A percentile compares a stretch with the other conserved stretches of the same genome.
Conservation (phyloP, 371 early-diverging fungal genomes). For the Syncephalis plumigaleata region DNA sequence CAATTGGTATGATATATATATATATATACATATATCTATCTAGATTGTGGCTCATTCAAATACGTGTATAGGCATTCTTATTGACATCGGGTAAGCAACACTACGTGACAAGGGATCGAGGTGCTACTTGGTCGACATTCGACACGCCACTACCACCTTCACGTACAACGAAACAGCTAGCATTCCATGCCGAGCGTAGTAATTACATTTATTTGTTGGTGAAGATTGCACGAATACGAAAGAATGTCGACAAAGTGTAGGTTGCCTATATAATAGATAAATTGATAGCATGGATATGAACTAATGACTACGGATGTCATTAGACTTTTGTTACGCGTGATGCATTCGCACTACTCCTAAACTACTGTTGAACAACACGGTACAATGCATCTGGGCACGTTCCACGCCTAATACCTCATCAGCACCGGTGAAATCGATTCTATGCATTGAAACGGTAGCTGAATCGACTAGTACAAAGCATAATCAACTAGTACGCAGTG, state of each 20-base stretch:
- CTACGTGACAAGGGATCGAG: conserved; percentile 44
- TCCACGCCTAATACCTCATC: conserved; percentile 27
- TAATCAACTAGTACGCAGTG: conserved; percentile 33
- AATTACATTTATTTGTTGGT: conserved; percentile 36
- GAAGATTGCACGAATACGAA: conserved; percentile 23
- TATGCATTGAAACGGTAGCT: conserved; percentile 44
- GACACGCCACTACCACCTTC: conserved; percentile 25
- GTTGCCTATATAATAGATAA: conserved; percentile 28
- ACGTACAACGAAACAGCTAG: conserved; percentile 17
- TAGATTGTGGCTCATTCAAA: background rate
- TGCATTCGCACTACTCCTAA: conserved; percentile 29
- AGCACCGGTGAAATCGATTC: conserved; percentile 31
- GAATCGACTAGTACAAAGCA: conserved; percentile 18
- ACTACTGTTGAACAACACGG: conserved; percentile 25
- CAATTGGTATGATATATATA: background rate
- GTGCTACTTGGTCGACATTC: conserved; percentile 43
- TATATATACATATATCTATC: background rate
- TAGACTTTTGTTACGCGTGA: conserved; percentile 49
- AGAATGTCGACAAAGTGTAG: conserved; percentile 19
- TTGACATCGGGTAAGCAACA: conserved; percentile 32
- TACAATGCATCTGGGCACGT: conserved; percentile 48
- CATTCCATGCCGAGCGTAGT: conserved; percentile 47
- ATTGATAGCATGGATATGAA: background rate
- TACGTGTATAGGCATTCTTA: conserved; percentile 32
- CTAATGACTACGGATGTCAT: background rate